phyloP scores from a whole-genome alignment of 192 early-diverging fungal species.

The Coemansia sp. region DNA sequence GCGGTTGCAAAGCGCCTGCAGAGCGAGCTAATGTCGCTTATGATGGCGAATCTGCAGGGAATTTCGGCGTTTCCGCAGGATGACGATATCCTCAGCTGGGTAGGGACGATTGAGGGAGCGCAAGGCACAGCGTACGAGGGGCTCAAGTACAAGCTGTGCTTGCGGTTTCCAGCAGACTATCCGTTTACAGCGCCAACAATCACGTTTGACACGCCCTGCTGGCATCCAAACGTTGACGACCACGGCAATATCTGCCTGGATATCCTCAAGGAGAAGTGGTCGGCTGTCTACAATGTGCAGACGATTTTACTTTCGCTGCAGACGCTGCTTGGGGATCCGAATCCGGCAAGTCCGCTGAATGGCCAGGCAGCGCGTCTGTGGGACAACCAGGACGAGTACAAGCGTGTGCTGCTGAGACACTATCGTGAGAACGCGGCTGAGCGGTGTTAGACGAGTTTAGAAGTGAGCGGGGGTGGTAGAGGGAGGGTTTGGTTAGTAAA shows the following conservation, averaged over 20 bases:
- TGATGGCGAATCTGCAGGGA: constrained; percentile 63
- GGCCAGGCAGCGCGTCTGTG: constrained; percentile 92
- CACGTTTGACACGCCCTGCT: constrained; percentile 84
- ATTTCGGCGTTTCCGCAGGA: constrained; percentile 69
- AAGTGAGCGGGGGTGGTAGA: too few relatives aligned
- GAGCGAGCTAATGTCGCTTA: constrained; percentile 63
- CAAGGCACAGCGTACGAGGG: constrained; percentile 90
- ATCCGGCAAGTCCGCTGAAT: constrained; percentile 92
- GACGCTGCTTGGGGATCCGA: constrained; percentile 89
- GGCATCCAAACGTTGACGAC: constrained; percentile 94
- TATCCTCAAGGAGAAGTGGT: constrained; percentile 93
- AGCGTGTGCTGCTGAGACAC: constrained; percentile 49
- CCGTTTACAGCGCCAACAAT: constrained; percentile 91
- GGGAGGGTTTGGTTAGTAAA: too few relatives aligned
- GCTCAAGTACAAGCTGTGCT: constrained; percentile 83
- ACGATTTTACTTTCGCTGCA: constrained; percentile 91
- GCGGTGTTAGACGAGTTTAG: constrained; percentile 4
- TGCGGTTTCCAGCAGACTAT: constrained; percentile 75
- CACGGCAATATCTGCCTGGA: constrained; percentile 93
- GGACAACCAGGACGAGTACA: constrained; percentile 56
- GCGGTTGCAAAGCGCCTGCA: constrained; percentile 54
- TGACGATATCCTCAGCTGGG: constrained; percentile 71
- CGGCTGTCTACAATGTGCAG: constrained; percentile 95
- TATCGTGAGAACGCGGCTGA: constrained; percentile 37
- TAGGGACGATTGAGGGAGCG: constrained; percentile 89